These are phyloP conservation scores for Metarhizium rileyi DNA, from an alignment of 2,329 filamentous ascomycete species.

Conservation along the genomic window DNA sequence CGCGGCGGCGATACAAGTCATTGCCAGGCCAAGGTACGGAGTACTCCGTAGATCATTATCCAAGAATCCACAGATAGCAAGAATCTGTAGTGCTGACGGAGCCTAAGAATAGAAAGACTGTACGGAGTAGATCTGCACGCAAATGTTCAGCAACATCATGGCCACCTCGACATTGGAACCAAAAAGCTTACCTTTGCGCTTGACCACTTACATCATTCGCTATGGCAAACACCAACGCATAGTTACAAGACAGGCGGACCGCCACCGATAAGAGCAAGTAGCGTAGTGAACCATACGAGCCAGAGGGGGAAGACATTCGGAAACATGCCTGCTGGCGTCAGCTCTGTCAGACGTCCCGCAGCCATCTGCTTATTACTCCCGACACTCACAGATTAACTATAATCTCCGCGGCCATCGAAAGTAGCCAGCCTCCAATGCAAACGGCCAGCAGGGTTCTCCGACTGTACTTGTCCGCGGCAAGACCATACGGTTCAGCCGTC, in stretches of 20 bases:
- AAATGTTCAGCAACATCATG: no score
- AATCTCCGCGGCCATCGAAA: constrained; percentile 5
- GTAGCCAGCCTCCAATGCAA: background rate
- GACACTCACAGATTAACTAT: background rate
- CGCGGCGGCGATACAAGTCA: background rate
- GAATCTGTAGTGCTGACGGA: background rate
- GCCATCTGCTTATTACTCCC: background rate
- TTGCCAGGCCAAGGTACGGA: constrained; percentile 4
- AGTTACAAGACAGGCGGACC: constrained; percentile 4
- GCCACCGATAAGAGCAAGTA: constrained; percentile 4
- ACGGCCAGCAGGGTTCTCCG: constrained; percentile 5
- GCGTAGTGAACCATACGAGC: constrained; percentile 1
- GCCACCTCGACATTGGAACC: no score
- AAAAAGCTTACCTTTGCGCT: constrained; percentile 3
- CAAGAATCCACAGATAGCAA: no score
- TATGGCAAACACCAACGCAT: constrained; percentile 2
- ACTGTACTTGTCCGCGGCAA: constrained; percentile 6
- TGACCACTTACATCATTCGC: constrained; percentile 4
- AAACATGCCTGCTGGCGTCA: constrained; percentile 1
- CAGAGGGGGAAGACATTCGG: constrained; percentile 1
- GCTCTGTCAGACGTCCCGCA: no score
- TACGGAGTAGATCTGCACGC: background rate
- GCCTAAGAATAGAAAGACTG: background rate
- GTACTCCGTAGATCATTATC: background rate
- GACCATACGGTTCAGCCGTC: constrained; percentile 4